Evolutionary conservation across 805 yeast species (phyloP).

Genomic region (Ogataea angusta): DNA sequence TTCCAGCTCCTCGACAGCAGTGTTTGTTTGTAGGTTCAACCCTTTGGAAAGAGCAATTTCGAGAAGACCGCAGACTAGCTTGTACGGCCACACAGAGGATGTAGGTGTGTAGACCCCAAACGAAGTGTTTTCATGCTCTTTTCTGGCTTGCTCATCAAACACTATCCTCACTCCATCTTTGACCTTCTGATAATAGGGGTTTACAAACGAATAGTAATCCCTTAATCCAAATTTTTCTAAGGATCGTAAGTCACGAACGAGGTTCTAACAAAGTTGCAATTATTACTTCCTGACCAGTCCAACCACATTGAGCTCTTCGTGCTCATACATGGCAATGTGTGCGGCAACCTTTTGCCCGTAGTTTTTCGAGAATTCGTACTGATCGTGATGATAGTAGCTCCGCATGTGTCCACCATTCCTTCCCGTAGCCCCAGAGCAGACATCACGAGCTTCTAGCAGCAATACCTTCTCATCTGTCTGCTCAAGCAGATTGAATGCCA

Average conservation of each 20-base stretch:
- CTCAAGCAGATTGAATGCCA: slow-evolving; percentile 36
- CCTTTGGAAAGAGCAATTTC: slow-evolving; percentile 34
- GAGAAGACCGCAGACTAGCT: slow-evolving; percentile 36
- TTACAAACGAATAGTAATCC: slow-evolving; percentile 24
- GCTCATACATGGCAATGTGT: slow-evolving; percentile 36
- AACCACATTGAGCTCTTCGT: slow-evolving; percentile 32
- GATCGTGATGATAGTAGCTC: slow-evolving; percentile 29
- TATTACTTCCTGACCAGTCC: slow-evolving; percentile 32
- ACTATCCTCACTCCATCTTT: slow-evolving; percentile 31
- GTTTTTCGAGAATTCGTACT: slow-evolving; percentile 13
- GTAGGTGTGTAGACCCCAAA: slow-evolving; percentile 40
- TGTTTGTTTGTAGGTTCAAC: slow-evolving; percentile 41
- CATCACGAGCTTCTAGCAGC: slow-evolving; percentile 28
- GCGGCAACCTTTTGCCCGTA: slow-evolving; percentile 32
- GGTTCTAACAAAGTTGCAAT: slow-evolving; percentile 37
- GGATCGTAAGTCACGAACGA: slow-evolving; percentile 35
- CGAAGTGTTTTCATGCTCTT: slow-evolving; percentile 27
- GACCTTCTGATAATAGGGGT: slow-evolving; percentile 24
- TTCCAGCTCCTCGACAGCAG: slow-evolving; percentile 33
- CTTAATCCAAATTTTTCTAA: slow-evolving; percentile 12
- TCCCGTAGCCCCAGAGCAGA: slow-evolving; percentile 42
- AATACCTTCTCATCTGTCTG: slow-evolving; percentile 14
- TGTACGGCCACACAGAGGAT: slow-evolving; percentile 45
- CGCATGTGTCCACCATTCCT: slow-evolving; percentile 48
- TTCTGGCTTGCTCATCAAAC: slow-evolving; percentile 31